Evolutionary conservation across 163 green algal species (phyloP), one percentile per base, ranked within the genome.

Genomic region (Scenedesmus sp.): DNA sequence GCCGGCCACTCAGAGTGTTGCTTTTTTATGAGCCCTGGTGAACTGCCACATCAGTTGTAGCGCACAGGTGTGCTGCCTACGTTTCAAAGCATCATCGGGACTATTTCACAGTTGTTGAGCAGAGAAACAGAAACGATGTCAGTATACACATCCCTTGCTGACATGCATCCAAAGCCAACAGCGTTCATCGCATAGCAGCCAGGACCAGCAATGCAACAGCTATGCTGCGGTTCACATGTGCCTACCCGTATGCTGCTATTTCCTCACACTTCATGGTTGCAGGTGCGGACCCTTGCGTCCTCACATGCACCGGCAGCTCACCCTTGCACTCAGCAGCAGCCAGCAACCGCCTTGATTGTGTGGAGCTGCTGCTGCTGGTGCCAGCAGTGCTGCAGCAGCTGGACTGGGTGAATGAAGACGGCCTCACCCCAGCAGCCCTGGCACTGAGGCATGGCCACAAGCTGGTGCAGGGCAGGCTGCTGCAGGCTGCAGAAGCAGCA

Each of bases 271-370:
- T 46, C 34, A 46, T 46, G 34, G 2, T 13, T 15, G 23, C 70
- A 79, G 70, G 70, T 7, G 92, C 88, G 54, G 67, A 93, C 34
- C 34, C 86, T 18, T 34, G 12, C 15, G 86, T 92, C 9, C 26
- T 88, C 5, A 95, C 95, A 77, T 76, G 56, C 2, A 92, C 92
- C 10, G 89, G 91, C 20, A 83, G 88, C 81, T 95, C 91, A 1
- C 91, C 94, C 34, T 83, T 96, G 56, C 93, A 97, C 85, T 89
- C 94, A 23, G 95, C 95, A 10, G 94, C 93, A 0, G 83, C 87
- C 12, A 95, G 95, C 79, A 92, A 93, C 52, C 92, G 93, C 46
- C 52, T 93, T n/a, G 91, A 86, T 3, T 92, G 85, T 46, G 91
- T 81, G 2, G 84, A 94, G 86, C 64, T 96, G 76, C 60, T 88